Conservation (phyloP, 805 yeast species). For the Candida nemodendra region DNA sequence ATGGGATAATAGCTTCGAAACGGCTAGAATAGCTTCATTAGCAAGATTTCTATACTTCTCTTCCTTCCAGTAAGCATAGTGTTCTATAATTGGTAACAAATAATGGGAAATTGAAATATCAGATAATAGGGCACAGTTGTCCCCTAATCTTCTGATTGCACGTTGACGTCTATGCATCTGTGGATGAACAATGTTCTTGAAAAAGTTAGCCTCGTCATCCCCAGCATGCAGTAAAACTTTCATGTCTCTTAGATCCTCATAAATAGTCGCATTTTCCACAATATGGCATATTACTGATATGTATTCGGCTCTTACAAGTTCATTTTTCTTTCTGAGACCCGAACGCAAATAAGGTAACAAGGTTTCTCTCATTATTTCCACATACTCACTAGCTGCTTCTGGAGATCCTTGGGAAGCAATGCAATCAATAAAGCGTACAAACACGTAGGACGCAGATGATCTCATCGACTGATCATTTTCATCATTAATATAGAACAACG, state of each 20-base stretch:
- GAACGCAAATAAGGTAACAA: constrained; percentile 63
- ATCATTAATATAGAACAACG: constrained; percentile 71
- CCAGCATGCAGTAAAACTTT: constrained; percentile 56
- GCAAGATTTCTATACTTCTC: constrained; percentile 62
- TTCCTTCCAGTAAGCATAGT: constrained; percentile 59
- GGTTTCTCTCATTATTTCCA: constrained; percentile 46
- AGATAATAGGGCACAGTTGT: constrained; percentile 42
- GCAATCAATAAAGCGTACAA: constrained; percentile 66
- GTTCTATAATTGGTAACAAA: constrained; percentile 81
- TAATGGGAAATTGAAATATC: constrained; percentile 71
- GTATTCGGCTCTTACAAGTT: constrained; percentile 69
- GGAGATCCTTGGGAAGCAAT: constrained; percentile 32
- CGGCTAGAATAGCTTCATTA: constrained; percentile 62
- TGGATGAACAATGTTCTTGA: constrained; percentile 68
- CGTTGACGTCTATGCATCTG: constrained; percentile 84
- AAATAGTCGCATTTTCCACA: constrained; percentile 45
- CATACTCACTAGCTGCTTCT: constrained; percentile 30
- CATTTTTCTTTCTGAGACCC: constrained; percentile 64
- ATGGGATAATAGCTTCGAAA: constrained; percentile 55
- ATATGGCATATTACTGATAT: constrained; percentile 63
- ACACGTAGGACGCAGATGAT: constrained; percentile 65
- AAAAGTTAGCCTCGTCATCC: constrained; percentile 74
- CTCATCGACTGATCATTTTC: constrained; percentile 78
- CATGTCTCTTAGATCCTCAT: constrained; percentile 61
- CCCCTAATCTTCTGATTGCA: constrained; percentile 68